Percentiles rank a stretch among this genome's conserved stretches.
Conservation (phyloP, 495 filamentous ascomycete species). For the Xylaria scruposa region DNA sequence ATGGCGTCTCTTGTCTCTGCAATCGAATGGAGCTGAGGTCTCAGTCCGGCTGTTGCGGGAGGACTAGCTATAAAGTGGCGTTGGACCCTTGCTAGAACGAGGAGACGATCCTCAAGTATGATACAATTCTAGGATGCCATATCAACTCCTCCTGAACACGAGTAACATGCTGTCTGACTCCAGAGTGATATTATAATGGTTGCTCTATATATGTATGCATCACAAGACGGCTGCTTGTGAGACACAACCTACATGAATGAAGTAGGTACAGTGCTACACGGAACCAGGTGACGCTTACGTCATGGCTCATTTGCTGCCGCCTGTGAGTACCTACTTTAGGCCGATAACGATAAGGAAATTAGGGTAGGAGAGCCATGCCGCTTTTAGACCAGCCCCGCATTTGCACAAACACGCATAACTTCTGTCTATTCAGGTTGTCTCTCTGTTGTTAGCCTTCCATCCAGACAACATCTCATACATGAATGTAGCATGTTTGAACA, state of each 20-base stretch:
- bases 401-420: too few species aligned
- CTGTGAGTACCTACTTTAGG: background rate
- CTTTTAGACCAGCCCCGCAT: background rate
- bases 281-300: constrained; percentile 21
- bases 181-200: constrained; percentile 5
- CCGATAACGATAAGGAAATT: constrained; percentile 18
- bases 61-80: background rate
- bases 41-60: constrained; percentile 12
- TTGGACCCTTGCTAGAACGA: background rate
- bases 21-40: background rate
- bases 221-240: constrained; percentile 2
- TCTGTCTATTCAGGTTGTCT: too few species aligned
- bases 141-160: background rate
- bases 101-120: background rate
- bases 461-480: background rate
- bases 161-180: background rate
- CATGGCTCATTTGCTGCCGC: background rate
- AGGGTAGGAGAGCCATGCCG: background rate
- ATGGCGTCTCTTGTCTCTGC: constrained; percentile 17
- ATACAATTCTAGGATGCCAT: constrained; percentile 3
- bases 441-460: background rate
- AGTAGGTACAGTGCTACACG: background rate
- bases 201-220: constrained; percentile 3
- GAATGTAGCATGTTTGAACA: background rate
- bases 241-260: constrained; percentile 9